Evolutionary conservation across 176 grass and related monocot genomes (phyloP), one percentile per base, ranked within the genome.

Genomic region (Pharus latifolius): DNA sequence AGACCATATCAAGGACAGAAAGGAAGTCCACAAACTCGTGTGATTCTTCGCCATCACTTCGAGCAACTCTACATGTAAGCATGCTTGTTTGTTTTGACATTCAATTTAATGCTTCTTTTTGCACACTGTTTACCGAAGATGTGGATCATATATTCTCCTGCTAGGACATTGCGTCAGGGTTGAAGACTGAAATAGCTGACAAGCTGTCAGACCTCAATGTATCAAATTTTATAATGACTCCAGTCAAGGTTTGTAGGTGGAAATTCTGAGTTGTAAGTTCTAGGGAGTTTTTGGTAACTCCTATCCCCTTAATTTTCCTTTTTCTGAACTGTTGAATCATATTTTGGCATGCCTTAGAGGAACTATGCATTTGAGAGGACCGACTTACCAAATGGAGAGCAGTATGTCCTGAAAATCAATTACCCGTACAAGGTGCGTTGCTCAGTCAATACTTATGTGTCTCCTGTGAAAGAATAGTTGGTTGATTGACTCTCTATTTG

Each of bases 331-430:
- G 41, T 76, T 28, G 5, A 37, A 44, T 73, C 17, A 66, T 70
- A 72, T 69, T 8, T 60, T 65, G 24, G 19, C n/a, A 72, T 81
- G 33, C 54, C 65, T 65, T 75, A 99, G 95, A 85, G 95, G 52
- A 99, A 86, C 70, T 99, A 99, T 86, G 95, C 90, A 41, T 99
- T 99, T 82, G 95, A 99, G 64, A 82, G 90, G 49, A 82, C 78
- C 29, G 87, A 99, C 84, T 51, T 99, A 71, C 84, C 82, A 57
- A 85, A 24, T 54, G 90, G 87, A 50, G 90, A 99, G 63, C 95
- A 91, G 35, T 94, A 99, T 82, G 95, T 94, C 81, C 68, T 99
- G 70, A 99, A 99, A 86, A 82, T 99, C 40, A 99, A 85, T 75
- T 99, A 99, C 24, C 87, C 90, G 49, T 99, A 83, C 76, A 91